Evolutionary conservation across 2,329 filamentous ascomycete species (phyloP), one percentile per base, ranked within the genome.

Genomic region (Monilinia laxa): DNA sequence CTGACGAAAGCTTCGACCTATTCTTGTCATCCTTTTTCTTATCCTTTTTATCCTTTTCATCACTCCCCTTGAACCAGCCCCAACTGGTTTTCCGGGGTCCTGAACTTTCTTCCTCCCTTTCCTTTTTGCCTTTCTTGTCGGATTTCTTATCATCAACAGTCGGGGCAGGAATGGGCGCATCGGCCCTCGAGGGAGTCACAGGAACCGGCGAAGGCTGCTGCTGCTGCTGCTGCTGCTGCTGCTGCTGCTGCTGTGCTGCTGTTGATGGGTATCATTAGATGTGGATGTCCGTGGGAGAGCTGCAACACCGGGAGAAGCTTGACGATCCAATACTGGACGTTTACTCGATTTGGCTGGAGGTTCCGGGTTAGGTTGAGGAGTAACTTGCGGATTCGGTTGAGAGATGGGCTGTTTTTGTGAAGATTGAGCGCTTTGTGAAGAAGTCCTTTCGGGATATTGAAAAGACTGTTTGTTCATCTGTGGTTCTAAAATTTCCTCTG

Each of bases 61-160:
- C 91, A 53, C 84, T 83, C 42, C 93, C 84, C 72, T 88, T 88
- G 76, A 96, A 87, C 90, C 90, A 93, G 71, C 91, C 91, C 91
- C 92, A 90, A 68, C 89, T 90, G 14, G 92, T 93, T 76, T 95
- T 96, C 68, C 89, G 85, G 31, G 83, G 80, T 7, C 82, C 78
- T 2, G 81, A 82, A 62, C 91, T 87, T 1, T 88, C 82, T 9
- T 75, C 76, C 1, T 88, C 82, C 7, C 75, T 76, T 12, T 89
- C 85, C 70, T 85, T 92, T 76, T 90, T 93, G 62, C 86, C 84
- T 72, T 89, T 92, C 76, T 87, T 88, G n/a, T 93, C 90, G 0
- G 81, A 74, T 73, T 90, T 92, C 77, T 87, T 90, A 64, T 95
- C 91, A 67, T 93, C 90, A 2, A 90, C 81, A 0, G 89, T 94